A percentile compares a stretch with the other conserved stretches of the same genome.
Conservation (phyloP, 225 moss, liverwort and hornwort species). For the Thuidium tamariscinum region DNA sequence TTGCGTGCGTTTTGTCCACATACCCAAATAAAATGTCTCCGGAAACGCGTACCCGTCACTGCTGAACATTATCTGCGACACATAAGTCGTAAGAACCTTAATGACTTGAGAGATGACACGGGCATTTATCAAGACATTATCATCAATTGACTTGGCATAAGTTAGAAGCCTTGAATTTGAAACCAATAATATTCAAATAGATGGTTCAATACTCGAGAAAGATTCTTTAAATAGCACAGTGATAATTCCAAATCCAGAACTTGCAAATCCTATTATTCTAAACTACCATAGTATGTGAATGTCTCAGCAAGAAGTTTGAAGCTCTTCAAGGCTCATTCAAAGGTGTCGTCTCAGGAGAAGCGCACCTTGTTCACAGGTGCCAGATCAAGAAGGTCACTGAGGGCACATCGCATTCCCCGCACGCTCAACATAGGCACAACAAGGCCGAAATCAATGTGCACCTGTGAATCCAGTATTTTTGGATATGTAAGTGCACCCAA, state of each 20-base stretch:
- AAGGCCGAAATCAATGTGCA: conserved; percentile 78
- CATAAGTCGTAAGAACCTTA: not conserved
- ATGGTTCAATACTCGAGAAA: not conserved
- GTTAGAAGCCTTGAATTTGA: not conserved
- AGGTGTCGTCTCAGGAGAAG: not conserved
- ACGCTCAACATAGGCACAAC: conserved; percentile 88
- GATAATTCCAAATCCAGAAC: not conserved
- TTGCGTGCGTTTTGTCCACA: not conserved
- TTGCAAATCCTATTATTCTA: not conserved
- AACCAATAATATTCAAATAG: not conserved
- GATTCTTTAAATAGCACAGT: not conserved
- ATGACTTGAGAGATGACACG: not conserved
- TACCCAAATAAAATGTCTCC: conserved; percentile 80
- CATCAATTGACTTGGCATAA: not conserved
- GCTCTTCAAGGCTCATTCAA: not conserved
- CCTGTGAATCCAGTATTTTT: conserved; percentile 20
- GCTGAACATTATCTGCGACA: conserved; percentile 91
- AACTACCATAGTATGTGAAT: not conserved
- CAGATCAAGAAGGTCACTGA: conserved; percentile 76
- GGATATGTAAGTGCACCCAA: not conserved
- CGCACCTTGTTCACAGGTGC: conserved; percentile 81
- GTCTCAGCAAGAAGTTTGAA: not conserved
- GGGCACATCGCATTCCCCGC: conserved; percentile 73
- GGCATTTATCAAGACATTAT: not conserved
- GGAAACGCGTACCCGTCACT: conserved; percentile 88